A percentile compares a stretch with the other conserved stretches of the same genome.
Conservation (phyloP, 2,329 filamentous ascomycete species). For the Colletotrichum sp. region DNA sequence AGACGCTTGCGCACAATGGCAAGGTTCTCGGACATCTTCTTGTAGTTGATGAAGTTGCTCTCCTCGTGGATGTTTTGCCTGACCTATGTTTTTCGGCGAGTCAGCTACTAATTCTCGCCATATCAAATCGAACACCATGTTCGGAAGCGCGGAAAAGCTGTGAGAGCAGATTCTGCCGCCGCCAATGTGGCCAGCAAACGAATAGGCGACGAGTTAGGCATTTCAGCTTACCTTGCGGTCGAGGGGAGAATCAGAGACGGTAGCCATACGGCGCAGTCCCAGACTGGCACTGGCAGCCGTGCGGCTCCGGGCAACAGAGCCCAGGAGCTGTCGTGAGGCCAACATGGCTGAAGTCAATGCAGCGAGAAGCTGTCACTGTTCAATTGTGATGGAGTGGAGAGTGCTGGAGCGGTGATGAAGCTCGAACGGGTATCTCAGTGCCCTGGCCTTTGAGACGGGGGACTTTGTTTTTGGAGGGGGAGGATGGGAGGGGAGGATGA, state of each 20-base stretch:
- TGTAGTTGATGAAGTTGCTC: conserved; percentile 98
- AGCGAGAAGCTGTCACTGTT: conserved; percentile 23
- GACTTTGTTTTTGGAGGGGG: background rate
- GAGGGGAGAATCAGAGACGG: conserved; percentile 82
- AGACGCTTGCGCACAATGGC: conserved; percentile 86
- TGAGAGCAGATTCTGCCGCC: too few species aligned
- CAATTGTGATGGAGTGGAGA: conserved; percentile 32
- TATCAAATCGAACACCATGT: too few species aligned
- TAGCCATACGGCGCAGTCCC: conserved; percentile 77
- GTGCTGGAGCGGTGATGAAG: conserved; percentile 17
- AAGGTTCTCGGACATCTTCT: conserved; percentile 99
- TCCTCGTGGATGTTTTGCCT: conserved; percentile 97
- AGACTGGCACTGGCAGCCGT: conserved; percentile 59
- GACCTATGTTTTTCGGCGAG: conserved; percentile 51
- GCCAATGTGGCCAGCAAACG: background rate
- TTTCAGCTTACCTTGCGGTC: conserved; percentile 77
- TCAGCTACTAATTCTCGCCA: background rate
- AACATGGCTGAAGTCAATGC: conserved; percentile 61
- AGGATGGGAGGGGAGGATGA: conserved; percentile 30
- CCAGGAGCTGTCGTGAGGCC: conserved; percentile 73
- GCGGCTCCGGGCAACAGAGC: conserved; percentile 66
- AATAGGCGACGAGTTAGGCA: background rate
- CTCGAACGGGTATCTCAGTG: conserved; percentile 8
- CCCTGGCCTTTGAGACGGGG: conserved; percentile 10
- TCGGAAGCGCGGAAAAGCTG: too few species aligned